phyloP scores from a whole-genome alignment of 495 filamentous ascomycete species.

The Penicillium soppii region DNA sequence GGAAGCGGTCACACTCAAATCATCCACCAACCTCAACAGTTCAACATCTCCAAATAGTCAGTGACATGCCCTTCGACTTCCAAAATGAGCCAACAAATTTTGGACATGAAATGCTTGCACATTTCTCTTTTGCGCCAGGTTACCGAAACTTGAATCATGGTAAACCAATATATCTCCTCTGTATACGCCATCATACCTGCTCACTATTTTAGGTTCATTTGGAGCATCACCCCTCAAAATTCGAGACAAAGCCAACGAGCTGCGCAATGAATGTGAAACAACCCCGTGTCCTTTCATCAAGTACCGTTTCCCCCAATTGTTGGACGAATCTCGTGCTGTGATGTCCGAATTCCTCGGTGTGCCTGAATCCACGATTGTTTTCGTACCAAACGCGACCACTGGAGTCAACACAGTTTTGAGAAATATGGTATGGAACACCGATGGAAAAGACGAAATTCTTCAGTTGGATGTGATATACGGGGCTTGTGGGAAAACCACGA shows the following conservation, averaged over 20 bases:
- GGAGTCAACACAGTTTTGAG: slow-evolving; percentile 75
- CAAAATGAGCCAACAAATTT: slow-evolving; percentile 26
- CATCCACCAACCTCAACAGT: not conserved
- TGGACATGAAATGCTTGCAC: slow-evolving; percentile 52
- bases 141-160: slow-evolving; percentile 77
- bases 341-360: slow-evolving; percentile 62
- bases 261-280: slow-evolving; percentile 58
- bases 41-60: not conserved
- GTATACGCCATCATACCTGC: not conserved
- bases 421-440: slow-evolving; percentile 55
- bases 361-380: slow-evolving; percentile 60
- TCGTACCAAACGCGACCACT: slow-evolving; percentile 71
- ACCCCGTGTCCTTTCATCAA: slow-evolving; percentile 69
- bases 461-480: slow-evolving; percentile 69
- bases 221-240: slow-evolving; percentile 64
- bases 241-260: slow-evolving; percentile 48
- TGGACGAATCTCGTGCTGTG: slow-evolving; percentile 61
- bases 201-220: slow-evolving; percentile 58
- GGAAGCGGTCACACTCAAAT: not conserved
- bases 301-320: slow-evolving; percentile 54
- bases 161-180: slow-evolving; percentile 28
- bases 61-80: not conserved
- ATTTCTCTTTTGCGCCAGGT: slow-evolving; percentile 63
- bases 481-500: slow-evolving; percentile 63
- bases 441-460: slow-evolving; percentile 52